Evolutionary conservation across 2,329 filamentous ascomycete genomes (phyloP).

Genomic region (Phyllosticta citriasiana): DNA sequence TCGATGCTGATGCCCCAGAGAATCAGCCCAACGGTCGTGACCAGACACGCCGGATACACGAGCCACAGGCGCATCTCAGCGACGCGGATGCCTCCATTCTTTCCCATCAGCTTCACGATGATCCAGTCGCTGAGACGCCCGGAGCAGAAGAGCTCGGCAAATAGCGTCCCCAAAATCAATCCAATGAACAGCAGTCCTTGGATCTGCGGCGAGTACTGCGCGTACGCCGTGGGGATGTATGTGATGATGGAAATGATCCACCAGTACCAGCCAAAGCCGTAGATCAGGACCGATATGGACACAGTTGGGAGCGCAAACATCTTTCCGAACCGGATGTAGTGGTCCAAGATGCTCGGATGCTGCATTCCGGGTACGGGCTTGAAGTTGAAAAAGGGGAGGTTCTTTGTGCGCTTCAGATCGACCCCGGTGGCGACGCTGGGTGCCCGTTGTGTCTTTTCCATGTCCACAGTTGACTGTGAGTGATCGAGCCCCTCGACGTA

Average conservation of each 20-base stretch:
- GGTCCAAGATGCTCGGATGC: constrained; percentile 42
- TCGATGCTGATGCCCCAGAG: constrained; percentile 49
- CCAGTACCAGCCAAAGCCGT: constrained; percentile 48
- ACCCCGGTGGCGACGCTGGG: constrained; percentile 12
- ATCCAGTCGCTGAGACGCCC: constrained; percentile 45
- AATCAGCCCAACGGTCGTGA: constrained; percentile 41
- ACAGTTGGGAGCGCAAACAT: constrained; percentile 40
- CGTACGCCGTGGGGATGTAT: constrained; percentile 43
- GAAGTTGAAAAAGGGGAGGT: constrained; percentile 37
- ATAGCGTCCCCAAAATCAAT: constrained; percentile 42
- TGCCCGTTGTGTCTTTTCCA: constrained; percentile 16
- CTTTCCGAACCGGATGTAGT: constrained; percentile 36
- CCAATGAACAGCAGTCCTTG: constrained; percentile 47
- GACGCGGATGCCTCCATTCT: constrained; percentile 33
- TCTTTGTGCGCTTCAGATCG: constrained; percentile 30
- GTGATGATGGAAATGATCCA: constrained; percentile 46
- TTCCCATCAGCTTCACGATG: constrained; percentile 36
- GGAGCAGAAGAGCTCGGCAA: constrained; percentile 43
- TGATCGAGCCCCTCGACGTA: constrained; percentile 13
- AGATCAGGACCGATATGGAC: constrained; percentile 37
- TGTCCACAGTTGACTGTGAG: not conserved
- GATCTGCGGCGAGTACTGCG: constrained; percentile 36
- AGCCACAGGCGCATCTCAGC: constrained; percentile 49
- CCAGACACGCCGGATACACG: constrained; percentile 41
- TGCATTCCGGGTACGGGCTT: constrained; percentile 39